These are phyloP conservation scores for Cunninghamia lanceolata DNA, from an alignment of 75 land plant species.

Conservation along the genomic window DNA sequence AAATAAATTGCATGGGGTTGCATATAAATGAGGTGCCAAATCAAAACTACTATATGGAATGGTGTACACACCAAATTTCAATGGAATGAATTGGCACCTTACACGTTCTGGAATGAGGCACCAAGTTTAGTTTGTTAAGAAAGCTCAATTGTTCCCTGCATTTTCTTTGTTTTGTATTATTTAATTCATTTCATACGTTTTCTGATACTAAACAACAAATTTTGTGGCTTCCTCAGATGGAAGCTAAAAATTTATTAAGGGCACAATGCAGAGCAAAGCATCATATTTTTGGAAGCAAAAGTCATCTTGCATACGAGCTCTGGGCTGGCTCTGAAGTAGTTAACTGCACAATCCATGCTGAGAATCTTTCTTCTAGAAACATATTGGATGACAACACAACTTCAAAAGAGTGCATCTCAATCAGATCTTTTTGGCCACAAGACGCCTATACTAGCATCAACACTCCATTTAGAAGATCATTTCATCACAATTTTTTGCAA, in stretches of 20 bases:
- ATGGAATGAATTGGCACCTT: too few species aligned
- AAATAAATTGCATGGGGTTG: too few species aligned
- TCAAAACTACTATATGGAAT: too few species aligned
- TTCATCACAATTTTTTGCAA: not conserved
- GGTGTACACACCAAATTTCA: too few species aligned
- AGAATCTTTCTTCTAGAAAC: not conserved
- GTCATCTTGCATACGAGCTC: not conserved
- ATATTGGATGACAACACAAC: not conserved
- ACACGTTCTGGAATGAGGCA: too few species aligned
- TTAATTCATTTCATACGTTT: not conserved
- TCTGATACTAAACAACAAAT: not conserved
- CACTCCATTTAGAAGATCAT: not conserved
- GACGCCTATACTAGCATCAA: not conserved
- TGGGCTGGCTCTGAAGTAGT: not conserved
- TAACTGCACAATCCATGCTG: not conserved
- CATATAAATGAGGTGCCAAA: too few species aligned
- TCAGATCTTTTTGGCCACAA: not conserved
- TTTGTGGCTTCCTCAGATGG: not conserved
- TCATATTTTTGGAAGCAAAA: not conserved
- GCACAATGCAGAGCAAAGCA: not conserved
- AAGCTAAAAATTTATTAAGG: not conserved
- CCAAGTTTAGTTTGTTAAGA: too few species aligned
- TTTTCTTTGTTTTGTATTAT: too few species aligned
- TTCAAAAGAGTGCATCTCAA: constrained; percentile 1
- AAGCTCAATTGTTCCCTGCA: too few species aligned